Percentiles rank a stretch among this genome's conserved stretches.
Evolutionary conservation across 1,284 basidiomycete genomes (phyloP).

Genomic region (Marasmius oreades): DNA sequence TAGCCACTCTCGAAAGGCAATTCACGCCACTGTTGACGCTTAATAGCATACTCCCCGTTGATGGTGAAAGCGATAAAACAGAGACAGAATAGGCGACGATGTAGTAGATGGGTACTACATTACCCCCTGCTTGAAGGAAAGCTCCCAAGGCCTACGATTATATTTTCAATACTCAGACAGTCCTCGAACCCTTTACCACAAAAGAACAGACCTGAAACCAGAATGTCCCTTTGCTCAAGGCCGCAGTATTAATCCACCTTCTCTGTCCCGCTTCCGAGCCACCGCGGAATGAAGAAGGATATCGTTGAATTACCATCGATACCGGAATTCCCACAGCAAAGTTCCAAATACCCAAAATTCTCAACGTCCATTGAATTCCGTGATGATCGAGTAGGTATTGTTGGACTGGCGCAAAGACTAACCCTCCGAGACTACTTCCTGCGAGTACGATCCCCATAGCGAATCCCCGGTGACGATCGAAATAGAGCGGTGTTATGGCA

Average conservation of each 20-base stretch:
- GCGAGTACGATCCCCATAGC: slow-evolving; percentile 43
- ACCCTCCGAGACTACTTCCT: slow-evolving; percentile 39
- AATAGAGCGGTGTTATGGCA: slow-evolving; percentile 40
- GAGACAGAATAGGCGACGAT: slow-evolving; percentile 39
- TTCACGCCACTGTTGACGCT: slow-evolving; percentile 43
- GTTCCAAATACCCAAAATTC: slow-evolving; percentile 40
- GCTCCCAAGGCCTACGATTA: slow-evolving; percentile 34
- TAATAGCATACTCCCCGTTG: slow-evolving; percentile 36
- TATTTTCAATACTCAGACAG: not conserved
- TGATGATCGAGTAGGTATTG: slow-evolving; percentile 32
- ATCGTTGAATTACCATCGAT: slow-evolving; percentile 29
- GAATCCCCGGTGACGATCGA: slow-evolving; percentile 41
- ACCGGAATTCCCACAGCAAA: slow-evolving; percentile 35
- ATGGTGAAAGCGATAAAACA: slow-evolving; percentile 34
- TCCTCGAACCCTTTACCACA: too few relatives aligned
- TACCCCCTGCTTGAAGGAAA: slow-evolving; percentile 42
- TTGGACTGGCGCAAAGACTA: slow-evolving; percentile 41
- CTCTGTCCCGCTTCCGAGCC: slow-evolving; percentile 14
- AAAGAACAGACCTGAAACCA: slow-evolving; percentile 34
- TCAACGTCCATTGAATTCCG: slow-evolving; percentile 35
- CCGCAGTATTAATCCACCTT: slow-evolving; percentile 27
- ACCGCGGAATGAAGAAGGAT: slow-evolving; percentile 19
- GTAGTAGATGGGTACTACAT: slow-evolving; percentile 42
- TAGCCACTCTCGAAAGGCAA: slow-evolving; percentile 36
- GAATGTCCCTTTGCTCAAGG: slow-evolving; percentile 40